Evolutionary conservation across 2,329 filamentous ascomycete genomes (phyloP), one percentile per base, ranked within the genome.

Genomic region (Ploettnerulaceae sp.): DNA sequence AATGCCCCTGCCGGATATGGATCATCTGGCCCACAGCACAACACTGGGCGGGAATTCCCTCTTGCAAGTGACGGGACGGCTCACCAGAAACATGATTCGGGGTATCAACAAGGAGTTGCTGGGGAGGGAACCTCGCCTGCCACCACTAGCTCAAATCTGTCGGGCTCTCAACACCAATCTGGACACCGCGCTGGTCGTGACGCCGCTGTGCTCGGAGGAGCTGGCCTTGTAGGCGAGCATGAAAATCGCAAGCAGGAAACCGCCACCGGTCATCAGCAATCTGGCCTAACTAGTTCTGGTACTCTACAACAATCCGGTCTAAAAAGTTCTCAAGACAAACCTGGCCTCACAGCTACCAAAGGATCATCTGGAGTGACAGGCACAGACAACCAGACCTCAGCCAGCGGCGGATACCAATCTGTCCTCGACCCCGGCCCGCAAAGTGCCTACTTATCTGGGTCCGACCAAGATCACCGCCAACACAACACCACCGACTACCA

Each of bases 211-310:
- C 12, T 45, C 15, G 49, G 49, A 25, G 39, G 37, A 12, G 36
- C 48, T 3, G 45, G 45, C 22, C 31, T 46, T 3, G 28, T 26
- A 15, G 45, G 45, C 4, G 42, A 52, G 15, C 49, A 47, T 24
- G 49, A 50, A n/a, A 22, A 51, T 12, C 33, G 41, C 32, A 48
- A 45, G 36, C 40, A 38, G 12, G 45, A 45, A 4, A 24, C 6
- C 7, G n/a, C 35, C 12, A 39, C 33, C 12, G 31, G 28, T n/a
- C 22, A 29, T 11, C 37, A 35, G 32, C 37, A 36, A 3, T 38
- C 43, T 12, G 34, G 34, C 7, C 38, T 45, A 21, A 32, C 42
- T 20, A 26, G 38, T 14, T 15, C 31, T 6, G 4, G n/a, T 15
- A 7, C n/a, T 14, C 25, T 7, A 7, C 25, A 28, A 28, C 25